Evolutionary conservation across 2,329 filamentous ascomycete genomes (phyloP).

Genomic region (Fusarium coffeatum): DNA sequence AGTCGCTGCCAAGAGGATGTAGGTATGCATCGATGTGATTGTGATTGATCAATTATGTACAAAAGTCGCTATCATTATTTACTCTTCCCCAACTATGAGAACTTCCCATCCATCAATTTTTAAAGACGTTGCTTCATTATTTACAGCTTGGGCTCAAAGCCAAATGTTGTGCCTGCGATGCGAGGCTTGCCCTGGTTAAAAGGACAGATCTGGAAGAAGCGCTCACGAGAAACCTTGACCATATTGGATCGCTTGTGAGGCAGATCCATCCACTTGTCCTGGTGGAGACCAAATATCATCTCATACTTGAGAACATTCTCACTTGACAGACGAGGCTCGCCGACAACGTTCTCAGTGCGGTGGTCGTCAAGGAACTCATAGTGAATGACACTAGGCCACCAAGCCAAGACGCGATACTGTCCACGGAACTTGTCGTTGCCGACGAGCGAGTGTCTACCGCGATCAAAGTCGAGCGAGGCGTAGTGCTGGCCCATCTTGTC

Average conservation of each 20-base stretch:
- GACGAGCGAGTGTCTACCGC: conserved; percentile 68
- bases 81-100: neutral
- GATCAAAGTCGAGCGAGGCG: conserved; percentile 65
- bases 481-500: conserved; percentile 69
- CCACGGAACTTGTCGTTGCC: conserved; percentile 70
- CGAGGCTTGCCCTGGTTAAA: conserved; percentile 65
- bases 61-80: conserved; percentile 21
- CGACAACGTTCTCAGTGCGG: conserved; percentile 67
- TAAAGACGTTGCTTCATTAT: neutral
- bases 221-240: conserved; percentile 71
- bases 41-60: conserved; percentile 7
- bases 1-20: conserved; percentile 10
- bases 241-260: conserved; percentile 78
- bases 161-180: conserved; percentile 64
- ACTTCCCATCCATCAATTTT: neutral
- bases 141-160: conserved; percentile 60
- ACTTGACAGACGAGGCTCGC: conserved; percentile 78
- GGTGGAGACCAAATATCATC: conserved; percentile 76
- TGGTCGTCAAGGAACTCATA: conserved; percentile 71
- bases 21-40: neutral
- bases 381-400: conserved; percentile 72
- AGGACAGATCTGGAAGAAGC: conserved; percentile 76
- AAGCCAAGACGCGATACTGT: conserved; percentile 68
- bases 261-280: conserved; percentile 78
- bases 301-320: conserved; percentile 78